A percentile compares a stretch with the other conserved stretches of the same genome.
These are phyloP conservation scores for Starmerella geochares DNA, from an alignment of 805 yeast genomes.

Conservation along the genomic window DNA sequence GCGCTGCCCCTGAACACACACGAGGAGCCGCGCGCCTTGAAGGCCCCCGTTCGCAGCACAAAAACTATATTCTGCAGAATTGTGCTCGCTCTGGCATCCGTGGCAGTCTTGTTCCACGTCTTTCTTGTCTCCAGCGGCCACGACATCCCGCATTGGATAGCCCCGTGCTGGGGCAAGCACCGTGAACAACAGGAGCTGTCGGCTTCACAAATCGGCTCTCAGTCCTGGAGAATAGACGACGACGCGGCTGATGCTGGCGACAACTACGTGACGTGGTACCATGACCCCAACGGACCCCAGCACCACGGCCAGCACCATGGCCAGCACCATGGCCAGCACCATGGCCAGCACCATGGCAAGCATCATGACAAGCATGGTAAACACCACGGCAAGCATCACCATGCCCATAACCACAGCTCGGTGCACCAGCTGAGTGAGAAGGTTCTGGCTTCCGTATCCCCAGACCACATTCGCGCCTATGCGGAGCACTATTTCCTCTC, in stretches of 20 bases:
- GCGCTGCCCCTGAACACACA: background rate
- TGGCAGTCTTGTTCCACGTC: background rate
- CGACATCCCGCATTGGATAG: background rate
- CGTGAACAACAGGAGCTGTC: background rate
- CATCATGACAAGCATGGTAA: background rate
- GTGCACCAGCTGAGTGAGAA: slow-evolving; percentile 5
- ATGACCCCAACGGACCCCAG: background rate
- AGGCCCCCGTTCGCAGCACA: background rate
- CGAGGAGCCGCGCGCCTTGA: background rate
- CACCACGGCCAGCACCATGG: background rate
- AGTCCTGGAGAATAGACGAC: background rate
- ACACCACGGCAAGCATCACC: background rate
- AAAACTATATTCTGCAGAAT: too few relatives aligned
- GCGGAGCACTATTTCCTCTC: slow-evolving; percentile 25
- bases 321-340: too few relatives aligned
- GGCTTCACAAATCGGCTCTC: background rate
- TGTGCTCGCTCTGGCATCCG: background rate
- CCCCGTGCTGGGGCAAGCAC: background rate
- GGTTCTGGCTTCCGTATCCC: slow-evolving; percentile 12
- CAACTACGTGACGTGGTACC: background rate
- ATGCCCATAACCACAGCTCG: background rate
- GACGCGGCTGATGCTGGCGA: background rate
- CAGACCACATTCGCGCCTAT: slow-evolving; percentile 13
- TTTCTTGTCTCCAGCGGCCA: background rate
- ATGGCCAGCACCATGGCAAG: background rate